These are phyloP conservation scores for Colletotrichum gloeosporioides DNA, from an alignment of 2,329 filamentous ascomycete species.

Conservation along the genomic window DNA sequence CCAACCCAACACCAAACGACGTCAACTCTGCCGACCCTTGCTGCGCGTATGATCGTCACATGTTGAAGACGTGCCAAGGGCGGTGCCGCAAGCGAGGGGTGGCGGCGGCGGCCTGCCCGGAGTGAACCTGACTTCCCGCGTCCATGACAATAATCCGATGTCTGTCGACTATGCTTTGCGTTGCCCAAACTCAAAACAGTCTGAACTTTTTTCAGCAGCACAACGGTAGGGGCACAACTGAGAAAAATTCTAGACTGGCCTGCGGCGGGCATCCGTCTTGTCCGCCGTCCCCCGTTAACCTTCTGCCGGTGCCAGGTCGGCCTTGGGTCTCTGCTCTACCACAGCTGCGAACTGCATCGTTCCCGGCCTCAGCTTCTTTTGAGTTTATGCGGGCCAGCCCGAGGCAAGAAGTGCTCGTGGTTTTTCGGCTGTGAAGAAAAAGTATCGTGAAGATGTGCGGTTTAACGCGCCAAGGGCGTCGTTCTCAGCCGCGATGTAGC, in stretches of 20 bases:
- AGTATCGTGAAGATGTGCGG: neutral
- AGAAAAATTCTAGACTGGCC: neutral
- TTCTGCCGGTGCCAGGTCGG: neutral
- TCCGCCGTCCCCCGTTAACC: neutral
- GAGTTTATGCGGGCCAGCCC: slow-evolving; percentile 8
- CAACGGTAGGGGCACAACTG: neutral
- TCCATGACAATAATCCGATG: slow-evolving; percentile 14
- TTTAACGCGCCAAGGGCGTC: neutral
- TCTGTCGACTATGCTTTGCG: neutral
- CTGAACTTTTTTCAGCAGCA: slow-evolving; percentile 7
- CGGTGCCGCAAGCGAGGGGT: neutral
- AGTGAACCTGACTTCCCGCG: neutral
- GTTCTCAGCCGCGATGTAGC: neutral
- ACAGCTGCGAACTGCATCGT: neutral
- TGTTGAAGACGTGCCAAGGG: neutral
- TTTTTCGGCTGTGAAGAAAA: neutral
- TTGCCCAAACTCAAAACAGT: slow-evolving; percentile 14
- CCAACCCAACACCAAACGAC: neutral
- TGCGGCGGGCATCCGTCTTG: neutral
- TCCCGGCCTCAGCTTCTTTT: slow-evolving; percentile 7
- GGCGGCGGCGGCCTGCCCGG: neutral
- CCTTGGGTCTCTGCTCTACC: neutral
- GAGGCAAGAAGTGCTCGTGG: neutral
- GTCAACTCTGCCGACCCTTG: neutral
- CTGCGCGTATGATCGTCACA: slow-evolving; percentile 7